Percentiles rank a stretch among this genome's conserved stretches.
Evolutionary conservation across 228 moss, liverwort and hornwort genomes (phyloP).

Genomic region (Sphagnum magellanicum): DNA sequence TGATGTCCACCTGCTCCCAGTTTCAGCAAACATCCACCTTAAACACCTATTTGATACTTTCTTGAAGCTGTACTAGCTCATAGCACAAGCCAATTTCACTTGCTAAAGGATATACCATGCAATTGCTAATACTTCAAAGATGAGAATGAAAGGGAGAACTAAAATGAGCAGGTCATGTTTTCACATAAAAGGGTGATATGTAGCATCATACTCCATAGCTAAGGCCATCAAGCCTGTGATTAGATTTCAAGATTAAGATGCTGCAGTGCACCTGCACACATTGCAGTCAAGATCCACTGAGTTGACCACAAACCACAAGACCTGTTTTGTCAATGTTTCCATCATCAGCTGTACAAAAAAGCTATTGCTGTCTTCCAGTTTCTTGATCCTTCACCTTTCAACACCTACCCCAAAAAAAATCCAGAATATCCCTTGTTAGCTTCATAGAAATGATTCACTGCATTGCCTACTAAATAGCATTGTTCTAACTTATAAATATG

Average conservation of each 20-base stretch:
- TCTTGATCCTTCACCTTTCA: conserved; percentile 88
- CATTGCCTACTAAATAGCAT: too few species aligned
- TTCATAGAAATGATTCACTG: too few species aligned
- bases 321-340: conserved; percentile 53
- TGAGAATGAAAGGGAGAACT: not conserved
- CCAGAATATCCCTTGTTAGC: too few species aligned
- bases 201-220: too few species aligned
- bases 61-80: too few species aligned
- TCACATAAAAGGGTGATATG: too few species aligned
- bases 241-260: too few species aligned
- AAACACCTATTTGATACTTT: too few species aligned
- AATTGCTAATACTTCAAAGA: not conserved
- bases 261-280: conserved; percentile 45
- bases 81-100: too few species aligned
- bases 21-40: conserved; percentile 21
- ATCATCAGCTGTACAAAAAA: conserved; percentile 67
- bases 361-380: conserved; percentile 84
- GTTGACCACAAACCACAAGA: conserved; percentile 87
- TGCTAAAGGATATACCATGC: not conserved
- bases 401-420: conserved; percentile 51
- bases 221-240: too few species aligned
- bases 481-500: too few species aligned
- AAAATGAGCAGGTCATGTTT: too few species aligned
- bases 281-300: conserved; percentile 65
- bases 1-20: conserved; percentile 59